A percentile compares a stretch with the other conserved stretches of the same genome.
Evolutionary conservation across 2,329 filamentous ascomycete species (phyloP).

Genomic region (Hypoxylon sp.): DNA sequence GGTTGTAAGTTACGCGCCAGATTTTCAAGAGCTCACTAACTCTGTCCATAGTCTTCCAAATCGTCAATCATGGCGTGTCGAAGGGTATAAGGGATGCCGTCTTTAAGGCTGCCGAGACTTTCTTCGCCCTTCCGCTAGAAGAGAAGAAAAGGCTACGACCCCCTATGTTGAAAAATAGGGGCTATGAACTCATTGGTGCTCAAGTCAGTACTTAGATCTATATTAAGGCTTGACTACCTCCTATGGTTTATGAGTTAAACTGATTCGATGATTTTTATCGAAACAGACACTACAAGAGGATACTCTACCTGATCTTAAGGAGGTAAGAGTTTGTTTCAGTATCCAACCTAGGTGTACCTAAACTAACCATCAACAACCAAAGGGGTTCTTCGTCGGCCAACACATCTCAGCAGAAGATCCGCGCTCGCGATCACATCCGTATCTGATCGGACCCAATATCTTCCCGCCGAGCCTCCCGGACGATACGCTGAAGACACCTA

Average conservation of each 20-base stretch:
- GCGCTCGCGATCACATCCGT: conserved; percentile 28
- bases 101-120: conserved; percentile 52
- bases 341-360: not conserved
- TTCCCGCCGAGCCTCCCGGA: conserved; percentile 33
- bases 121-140: conserved; percentile 59
- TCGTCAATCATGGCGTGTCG: conserved; percentile 57
- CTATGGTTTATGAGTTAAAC: not conserved
- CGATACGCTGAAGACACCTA: conserved; percentile 27
- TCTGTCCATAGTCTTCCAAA: conserved; percentile 55
- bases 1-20: no score
- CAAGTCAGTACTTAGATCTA: conserved; percentile 41
- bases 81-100: conserved; percentile 50
- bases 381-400: conserved; percentile 40
- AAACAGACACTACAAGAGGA: conserved; percentile 53
- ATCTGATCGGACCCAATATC: conserved; percentile 38
- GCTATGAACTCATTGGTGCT: conserved; percentile 58
- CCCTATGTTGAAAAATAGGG: conserved; percentile 53
- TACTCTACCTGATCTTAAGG: conserved; percentile 47
- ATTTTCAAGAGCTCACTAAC: no score
- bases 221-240: not conserved
- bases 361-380: not conserved
- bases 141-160: conserved; percentile 55
- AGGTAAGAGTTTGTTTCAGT: conserved; percentile 24
- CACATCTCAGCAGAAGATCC: conserved; percentile 32
- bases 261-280: no score